Evolutionary conservation across 441 rosid species (phyloP).

Genomic region (Daphne laureola): DNA sequence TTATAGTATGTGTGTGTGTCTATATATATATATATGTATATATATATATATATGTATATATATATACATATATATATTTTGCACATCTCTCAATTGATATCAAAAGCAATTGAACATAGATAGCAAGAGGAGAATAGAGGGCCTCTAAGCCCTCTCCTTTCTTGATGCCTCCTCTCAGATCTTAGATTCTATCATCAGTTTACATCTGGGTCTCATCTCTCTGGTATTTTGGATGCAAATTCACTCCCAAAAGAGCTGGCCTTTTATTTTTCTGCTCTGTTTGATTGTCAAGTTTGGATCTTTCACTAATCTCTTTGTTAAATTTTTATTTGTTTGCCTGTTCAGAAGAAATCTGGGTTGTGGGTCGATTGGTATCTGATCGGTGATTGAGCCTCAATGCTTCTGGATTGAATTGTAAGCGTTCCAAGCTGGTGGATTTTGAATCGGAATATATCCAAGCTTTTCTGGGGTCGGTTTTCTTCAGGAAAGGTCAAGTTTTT

Average conservation of each 20-base stretch:
- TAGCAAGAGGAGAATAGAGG: constrained; percentile 39
- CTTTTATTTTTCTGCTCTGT: constrained; percentile 1
- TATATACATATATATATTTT: constrained; percentile 4
- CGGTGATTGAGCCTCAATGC: constrained; percentile 19
- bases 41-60: constrained; percentile 6
- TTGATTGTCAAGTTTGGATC: constrained; percentile 26
- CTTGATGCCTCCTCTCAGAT: constrained; percentile 46
- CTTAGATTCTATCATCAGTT: constrained; percentile 34
- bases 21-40: constrained; percentile 5
- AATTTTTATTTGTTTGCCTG: constrained; percentile 9
- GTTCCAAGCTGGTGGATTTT: constrained; percentile 25
- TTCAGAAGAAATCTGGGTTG: constrained; percentile 40
- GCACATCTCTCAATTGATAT: constrained; percentile 14
- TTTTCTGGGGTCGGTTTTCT: constrained; percentile 22
- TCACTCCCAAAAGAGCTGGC: constrained; percentile 1
- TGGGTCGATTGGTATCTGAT: constrained; percentile 27
- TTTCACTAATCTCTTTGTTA: constrained; percentile 17
- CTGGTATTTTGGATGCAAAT: constrained; percentile 22
- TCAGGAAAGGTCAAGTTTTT: constrained; percentile 20
- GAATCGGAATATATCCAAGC: constrained; percentile 22
- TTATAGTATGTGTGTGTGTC: too few species aligned
- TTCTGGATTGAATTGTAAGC: constrained; percentile 35
- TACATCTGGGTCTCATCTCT: constrained; percentile 31
- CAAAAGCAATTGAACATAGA: constrained; percentile 20
- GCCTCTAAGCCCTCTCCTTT: constrained; percentile 47